Evolutionary conservation across 164 flowering plant species (phyloP), one percentile per base, ranked within the genome.

Genomic region (Aristolochia californica): DNA sequence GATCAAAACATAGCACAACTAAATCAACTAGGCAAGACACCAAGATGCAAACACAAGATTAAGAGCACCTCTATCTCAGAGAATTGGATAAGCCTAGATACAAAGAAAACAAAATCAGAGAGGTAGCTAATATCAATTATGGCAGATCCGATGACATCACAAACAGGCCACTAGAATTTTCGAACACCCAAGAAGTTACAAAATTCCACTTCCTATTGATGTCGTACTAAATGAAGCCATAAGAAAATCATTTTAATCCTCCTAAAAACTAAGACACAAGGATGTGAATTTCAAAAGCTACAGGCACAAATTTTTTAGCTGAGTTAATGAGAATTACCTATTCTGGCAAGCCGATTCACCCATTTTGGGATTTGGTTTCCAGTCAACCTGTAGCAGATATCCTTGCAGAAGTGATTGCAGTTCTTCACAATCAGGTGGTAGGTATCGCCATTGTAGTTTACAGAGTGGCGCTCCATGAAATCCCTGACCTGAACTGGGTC

Each of bases 391-490:
- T 74, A 78, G 58, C 99, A 89, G 25, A 87, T 70, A 59, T 93
- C 99, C 72, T 75, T 77, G 84, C 96, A 87, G 75, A 93, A 93
- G 71, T 93, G 99, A 69, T 93, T 93, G 78, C 99, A 93, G 62
- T 93, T 93, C 81, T 93, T 93, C 49, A 69, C 80, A 58, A 93
- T 90, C 74, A 93, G 71, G 70, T 93, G 91, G 72, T 93, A 93
- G 21, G 95, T 70, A 75, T 93, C 87, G 10, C 99, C 99, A 62
- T 83, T 77, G 77, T 89, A 93, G 63, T 68, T 80, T 51, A 78
- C 74, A 48, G 97, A 78, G 27, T 71, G 81, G 23, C 62, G 69
- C 67, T 93, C 96, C 83, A 90, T 90, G 70, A 93, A 93, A 66
- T 87, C 87, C 68, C 95, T 78, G 48, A 85, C 86, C 75, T 89